Conservation (phyloP, 2,329 filamentous ascomycete species). For the Hypocrella siamensis region DNA sequence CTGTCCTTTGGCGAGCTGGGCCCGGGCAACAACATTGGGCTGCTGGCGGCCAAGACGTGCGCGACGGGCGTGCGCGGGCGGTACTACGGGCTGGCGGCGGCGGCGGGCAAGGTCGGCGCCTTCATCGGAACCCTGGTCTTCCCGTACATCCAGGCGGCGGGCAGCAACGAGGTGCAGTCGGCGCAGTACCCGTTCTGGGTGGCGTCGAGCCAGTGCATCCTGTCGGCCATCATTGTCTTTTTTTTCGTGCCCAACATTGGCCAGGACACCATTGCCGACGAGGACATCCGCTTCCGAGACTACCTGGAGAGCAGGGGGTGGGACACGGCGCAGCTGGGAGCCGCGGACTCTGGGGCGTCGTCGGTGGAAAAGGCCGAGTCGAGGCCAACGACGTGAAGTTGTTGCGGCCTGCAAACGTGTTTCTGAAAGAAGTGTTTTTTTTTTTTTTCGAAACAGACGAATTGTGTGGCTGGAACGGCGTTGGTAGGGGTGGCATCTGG, state of each 20-base stretch:
- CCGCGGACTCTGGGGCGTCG: no score
- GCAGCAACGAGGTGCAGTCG: slow-evolving; percentile 32
- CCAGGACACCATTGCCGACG: slow-evolving; percentile 66
- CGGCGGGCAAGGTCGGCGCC: slow-evolving; percentile 61
- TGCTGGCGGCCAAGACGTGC: slow-evolving; percentile 74
- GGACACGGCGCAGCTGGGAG: slow-evolving; percentile 44
- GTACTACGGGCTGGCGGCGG: slow-evolving; percentile 58
- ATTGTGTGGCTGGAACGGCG: no score
- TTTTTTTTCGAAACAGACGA: no score
- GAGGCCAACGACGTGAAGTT: no score
- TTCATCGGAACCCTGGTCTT: slow-evolving; percentile 81
- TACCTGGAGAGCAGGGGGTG: slow-evolving; percentile 63
- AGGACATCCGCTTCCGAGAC: slow-evolving; percentile 59
- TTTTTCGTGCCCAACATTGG: slow-evolving; percentile 61
- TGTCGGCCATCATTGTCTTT: slow-evolving; percentile 44
- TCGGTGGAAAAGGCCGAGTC: no score
- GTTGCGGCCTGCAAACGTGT: no score
- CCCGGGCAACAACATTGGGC: slow-evolving; percentile 81
- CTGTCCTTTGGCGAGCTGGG: slow-evolving; percentile 39
- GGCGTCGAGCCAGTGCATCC: slow-evolving; percentile 56
- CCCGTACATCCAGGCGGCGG: slow-evolving; percentile 34
- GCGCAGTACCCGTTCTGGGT: slow-evolving; percentile 88
- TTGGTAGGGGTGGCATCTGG: no score
- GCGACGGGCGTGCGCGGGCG: slow-evolving; percentile 70
- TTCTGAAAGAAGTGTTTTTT: no score